A percentile compares a stretch with the other conserved stretches of the same genome.
Evolutionary conservation across 192 early-diverging fungal genomes (phyloP).

Genomic region (Coemansia sp.): DNA sequence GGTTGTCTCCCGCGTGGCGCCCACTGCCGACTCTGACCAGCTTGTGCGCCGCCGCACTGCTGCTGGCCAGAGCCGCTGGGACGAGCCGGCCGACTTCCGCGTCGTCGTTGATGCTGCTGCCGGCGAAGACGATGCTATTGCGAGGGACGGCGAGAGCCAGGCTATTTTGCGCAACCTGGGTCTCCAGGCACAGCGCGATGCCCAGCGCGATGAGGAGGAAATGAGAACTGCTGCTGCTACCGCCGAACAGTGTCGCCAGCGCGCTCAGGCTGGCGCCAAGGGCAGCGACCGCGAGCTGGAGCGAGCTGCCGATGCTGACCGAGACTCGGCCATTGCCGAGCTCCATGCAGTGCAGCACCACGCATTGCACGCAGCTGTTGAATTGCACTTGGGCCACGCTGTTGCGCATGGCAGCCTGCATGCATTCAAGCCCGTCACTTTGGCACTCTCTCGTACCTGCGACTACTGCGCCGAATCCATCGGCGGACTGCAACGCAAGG

Average conservation of each 20-base stretch:
- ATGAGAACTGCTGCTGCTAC: slow-evolving; percentile 14
- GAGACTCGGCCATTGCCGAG: slow-evolving; percentile 38
- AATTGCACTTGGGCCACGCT: slow-evolving; percentile 34
- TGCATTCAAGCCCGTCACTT: slow-evolving; percentile 42
- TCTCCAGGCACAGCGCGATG: slow-evolving; percentile 31
- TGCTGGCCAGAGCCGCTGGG: slow-evolving; percentile 38
- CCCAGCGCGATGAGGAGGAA: slow-evolving; percentile 24
- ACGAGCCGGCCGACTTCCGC: slow-evolving; percentile 52
- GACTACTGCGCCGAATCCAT: slow-evolving; percentile 52
- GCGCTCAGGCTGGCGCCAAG: not conserved
- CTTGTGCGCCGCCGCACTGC: slow-evolving; percentile 33
- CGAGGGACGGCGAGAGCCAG: slow-evolving; percentile 43
- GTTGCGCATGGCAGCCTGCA: slow-evolving; percentile 41
- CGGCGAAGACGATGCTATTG: slow-evolving; percentile 36
- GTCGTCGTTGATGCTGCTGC: slow-evolving; percentile 40
- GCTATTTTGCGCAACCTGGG: slow-evolving; percentile 43
- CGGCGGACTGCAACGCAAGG: slow-evolving; percentile 46
- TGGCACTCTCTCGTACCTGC: slow-evolving; percentile 47
- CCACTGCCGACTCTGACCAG: slow-evolving; percentile 32
- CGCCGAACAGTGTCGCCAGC: slow-evolving; percentile 33
- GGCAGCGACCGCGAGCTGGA: slow-evolving; percentile 24
- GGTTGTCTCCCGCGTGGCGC: slow-evolving; percentile 25
- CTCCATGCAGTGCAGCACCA: slow-evolving; percentile 43
- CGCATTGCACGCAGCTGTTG: slow-evolving; percentile 34
- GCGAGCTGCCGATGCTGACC: slow-evolving; percentile 20